Conservation (phyloP, 305 asterid genomes). For the Stenogyne calaminthoides region DNA sequence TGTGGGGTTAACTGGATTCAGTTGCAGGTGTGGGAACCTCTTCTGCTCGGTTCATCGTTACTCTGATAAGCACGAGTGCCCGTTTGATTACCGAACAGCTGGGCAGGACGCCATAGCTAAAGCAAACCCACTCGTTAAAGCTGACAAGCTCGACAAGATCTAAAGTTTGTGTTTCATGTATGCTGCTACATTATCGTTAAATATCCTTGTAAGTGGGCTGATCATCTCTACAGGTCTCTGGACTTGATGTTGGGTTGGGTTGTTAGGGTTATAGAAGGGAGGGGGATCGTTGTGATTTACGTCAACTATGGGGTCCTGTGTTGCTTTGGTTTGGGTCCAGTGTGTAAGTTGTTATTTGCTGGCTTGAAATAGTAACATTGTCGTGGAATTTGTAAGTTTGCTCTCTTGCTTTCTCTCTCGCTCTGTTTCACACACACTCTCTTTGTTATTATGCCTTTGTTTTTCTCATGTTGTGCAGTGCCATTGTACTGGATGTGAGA, state of each 20-base stretch:
- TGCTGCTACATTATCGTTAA: slow-evolving; percentile 13
- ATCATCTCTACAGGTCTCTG: slow-evolving; percentile 22
- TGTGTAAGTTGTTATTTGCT: slow-evolving; percentile 39
- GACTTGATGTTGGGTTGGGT: slow-evolving; percentile 20
- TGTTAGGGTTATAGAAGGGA: slow-evolving; percentile 6
- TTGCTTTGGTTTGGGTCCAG: slow-evolving; percentile 32
- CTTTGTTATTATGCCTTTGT: background rate
- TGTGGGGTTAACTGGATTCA: slow-evolving; percentile 33
- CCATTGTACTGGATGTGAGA: background rate
- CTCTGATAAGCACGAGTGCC: slow-evolving; percentile 33
- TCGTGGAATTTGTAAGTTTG: slow-evolving; percentile 33
- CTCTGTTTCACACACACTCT: background rate
- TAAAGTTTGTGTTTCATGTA: slow-evolving; percentile 18
- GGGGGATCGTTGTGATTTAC: slow-evolving; percentile 26
- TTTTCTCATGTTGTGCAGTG: slow-evolving; percentile 9
- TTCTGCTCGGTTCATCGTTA: slow-evolving; percentile 34
- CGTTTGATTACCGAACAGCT: slow-evolving; percentile 30
- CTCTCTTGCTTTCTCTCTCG: background rate
- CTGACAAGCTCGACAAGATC: slow-evolving; percentile 48
- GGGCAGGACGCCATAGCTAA: slow-evolving; percentile 42
- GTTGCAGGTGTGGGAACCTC: slow-evolving; percentile 31
- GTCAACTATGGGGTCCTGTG: slow-evolving; percentile 30
- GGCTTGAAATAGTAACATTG: slow-evolving; percentile 29
- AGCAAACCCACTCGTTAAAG: slow-evolving; percentile 45
- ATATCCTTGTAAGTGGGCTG: slow-evolving; percentile 24